phyloP scores from a whole-genome alignment of 306 rosid species.

The Glycine latifolia region DNA sequence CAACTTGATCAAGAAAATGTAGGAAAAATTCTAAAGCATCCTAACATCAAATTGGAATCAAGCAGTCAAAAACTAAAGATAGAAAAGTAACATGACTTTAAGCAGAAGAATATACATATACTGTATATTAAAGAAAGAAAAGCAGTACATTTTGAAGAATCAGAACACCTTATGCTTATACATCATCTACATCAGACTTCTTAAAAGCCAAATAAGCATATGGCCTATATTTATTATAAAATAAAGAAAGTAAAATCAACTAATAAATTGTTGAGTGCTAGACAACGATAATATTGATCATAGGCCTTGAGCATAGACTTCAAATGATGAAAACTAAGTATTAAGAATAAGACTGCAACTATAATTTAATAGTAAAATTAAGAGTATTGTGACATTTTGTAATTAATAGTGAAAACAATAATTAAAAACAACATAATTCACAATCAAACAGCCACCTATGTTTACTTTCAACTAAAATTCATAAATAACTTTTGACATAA shows the following conservation, averaged over 20 bases:
- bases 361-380: background rate
- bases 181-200: background rate
- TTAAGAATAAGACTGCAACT: background rate
- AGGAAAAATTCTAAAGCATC: slow-evolving; percentile 99
- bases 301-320: background rate
- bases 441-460: background rate
- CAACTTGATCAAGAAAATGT: slow-evolving; percentile 95
- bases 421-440: background rate
- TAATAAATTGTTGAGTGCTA: background rate
- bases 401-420: background rate
- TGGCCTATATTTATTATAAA: background rate
- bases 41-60: slow-evolving; percentile 53
- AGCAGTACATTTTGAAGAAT: slow-evolving; percentile 11
- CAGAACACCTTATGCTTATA: background rate
- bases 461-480: slow-evolving; percentile 25
- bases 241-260: background rate
- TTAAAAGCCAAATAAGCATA: background rate
- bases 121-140: slow-evolving; percentile 9
- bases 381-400: background rate
- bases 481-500: background rate
- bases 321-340: background rate
- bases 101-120: slow-evolving; percentile 6
- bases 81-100: slow-evolving; percentile 28
- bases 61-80: slow-evolving; percentile 26
- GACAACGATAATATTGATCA: background rate